A percentile compares a stretch with the other conserved stretches of the same genome.
Evolutionary conservation across 1,284 basidiomycete genomes (phyloP).

Genomic region (Leccinum pachyderme): DNA sequence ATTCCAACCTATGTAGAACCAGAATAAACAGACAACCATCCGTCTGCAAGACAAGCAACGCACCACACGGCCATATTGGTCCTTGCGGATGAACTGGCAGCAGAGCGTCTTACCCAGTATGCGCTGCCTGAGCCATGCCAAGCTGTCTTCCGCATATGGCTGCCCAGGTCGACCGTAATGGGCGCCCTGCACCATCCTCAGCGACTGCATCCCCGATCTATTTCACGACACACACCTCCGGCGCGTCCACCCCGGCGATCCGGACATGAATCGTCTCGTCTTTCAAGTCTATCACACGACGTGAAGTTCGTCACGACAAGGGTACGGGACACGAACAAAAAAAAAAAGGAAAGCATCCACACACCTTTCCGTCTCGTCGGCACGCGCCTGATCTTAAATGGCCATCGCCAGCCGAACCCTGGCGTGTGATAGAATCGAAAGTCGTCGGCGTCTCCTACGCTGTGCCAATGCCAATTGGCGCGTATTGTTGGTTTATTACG

Average conservation of each 20-base stretch:
- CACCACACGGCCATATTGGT: slow-evolving; percentile 83
- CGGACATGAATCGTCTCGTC: slow-evolving; percentile 75
- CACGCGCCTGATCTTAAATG: slow-evolving; percentile 64
- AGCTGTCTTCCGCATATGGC: slow-evolving; percentile 66
- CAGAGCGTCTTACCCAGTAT: slow-evolving; percentile 59
- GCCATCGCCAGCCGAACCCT: slow-evolving; percentile 67
- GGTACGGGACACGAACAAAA: background rate
- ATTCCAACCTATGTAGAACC: slow-evolving; percentile 58
- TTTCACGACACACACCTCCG: slow-evolving; percentile 59
- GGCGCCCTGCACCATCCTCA: slow-evolving; percentile 44
- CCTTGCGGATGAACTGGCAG: slow-evolving; percentile 70
- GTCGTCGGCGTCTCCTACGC: slow-evolving; percentile 82
- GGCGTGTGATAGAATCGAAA: slow-evolving; percentile 86
- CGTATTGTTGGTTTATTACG: background rate
- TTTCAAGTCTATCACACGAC: slow-evolving; percentile 52
- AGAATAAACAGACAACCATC: background rate
- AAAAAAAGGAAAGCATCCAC: slow-evolving; percentile 2
- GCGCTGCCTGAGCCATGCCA: slow-evolving; percentile 66
- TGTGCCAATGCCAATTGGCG: slow-evolving; percentile 28
- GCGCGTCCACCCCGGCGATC: slow-evolving; percentile 86
- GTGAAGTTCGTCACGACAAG: background rate
- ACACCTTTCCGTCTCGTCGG: slow-evolving; percentile 63
- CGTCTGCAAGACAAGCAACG: slow-evolving; percentile 11
- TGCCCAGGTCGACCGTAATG: slow-evolving; percentile 83
- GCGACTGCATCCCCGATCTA: background rate